Conservation (phyloP, 139 green algal species). For the Tetratostichococcus sp. region DNA sequence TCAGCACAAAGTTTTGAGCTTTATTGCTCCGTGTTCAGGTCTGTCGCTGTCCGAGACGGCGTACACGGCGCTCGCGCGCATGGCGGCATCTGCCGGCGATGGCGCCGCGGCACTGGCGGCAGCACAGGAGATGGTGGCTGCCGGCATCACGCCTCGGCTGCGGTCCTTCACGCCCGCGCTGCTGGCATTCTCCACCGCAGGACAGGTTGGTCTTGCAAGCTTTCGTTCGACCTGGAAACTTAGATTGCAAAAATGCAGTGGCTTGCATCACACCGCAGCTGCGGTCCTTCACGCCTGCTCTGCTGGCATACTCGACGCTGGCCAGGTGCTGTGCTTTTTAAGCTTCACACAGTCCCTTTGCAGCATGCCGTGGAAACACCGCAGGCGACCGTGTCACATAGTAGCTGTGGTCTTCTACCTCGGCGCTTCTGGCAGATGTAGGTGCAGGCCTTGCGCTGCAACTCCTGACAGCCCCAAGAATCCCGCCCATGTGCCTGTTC, state of each 20-base stretch:
- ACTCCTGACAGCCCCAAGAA: no score
- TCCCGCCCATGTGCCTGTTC: no score
- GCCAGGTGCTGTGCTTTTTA: conserved; percentile 19
- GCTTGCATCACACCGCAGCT: conserved; percentile 25
- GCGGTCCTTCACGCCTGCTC: conserved; percentile 44
- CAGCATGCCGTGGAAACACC: no score
- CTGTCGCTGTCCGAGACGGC: conserved; percentile 17
- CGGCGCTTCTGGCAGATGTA: no score
- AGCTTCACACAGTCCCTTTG: no score
- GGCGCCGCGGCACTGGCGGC: conserved; percentile 27
- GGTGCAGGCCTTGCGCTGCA: no score
- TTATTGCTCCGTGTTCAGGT: no score
- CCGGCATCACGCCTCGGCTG: conserved; percentile 23
- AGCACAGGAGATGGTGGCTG: conserved; percentile 21
- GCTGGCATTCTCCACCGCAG: conserved; percentile 28
- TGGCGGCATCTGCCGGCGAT: conserved; percentile 36
- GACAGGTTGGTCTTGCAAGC: conserved; percentile 10
- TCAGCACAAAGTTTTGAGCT: no score
- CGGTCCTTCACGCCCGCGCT: conserved; percentile 50
- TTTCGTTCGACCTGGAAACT: no score
- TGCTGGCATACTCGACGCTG: conserved; percentile 33
- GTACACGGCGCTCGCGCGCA: conserved; percentile 20
- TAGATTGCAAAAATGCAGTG: no score
- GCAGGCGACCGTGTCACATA: no score
- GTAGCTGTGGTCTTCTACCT: no score